phyloP scores from a whole-genome alignment of 2,329 filamentous ascomycete species.

The Pseudocercospora fijiensis region DNA sequence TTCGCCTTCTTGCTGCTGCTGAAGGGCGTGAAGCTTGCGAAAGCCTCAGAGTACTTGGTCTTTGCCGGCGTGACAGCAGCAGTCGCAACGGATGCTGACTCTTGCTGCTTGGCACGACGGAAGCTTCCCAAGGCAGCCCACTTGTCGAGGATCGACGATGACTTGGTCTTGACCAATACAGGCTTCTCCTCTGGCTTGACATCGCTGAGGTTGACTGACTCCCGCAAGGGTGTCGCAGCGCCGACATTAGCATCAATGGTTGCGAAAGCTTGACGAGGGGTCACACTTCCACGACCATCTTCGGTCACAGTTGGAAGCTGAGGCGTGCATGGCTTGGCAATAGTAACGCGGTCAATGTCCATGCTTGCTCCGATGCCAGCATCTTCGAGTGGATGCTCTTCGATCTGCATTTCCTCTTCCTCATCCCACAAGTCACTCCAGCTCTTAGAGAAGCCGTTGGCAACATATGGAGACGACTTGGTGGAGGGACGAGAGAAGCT shows the following conservation, averaged over 20 bases:
- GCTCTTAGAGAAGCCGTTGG: conserved; percentile 79
- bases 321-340: conserved; percentile 59
- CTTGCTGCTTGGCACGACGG: conserved; percentile 64
- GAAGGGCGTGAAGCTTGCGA: conserved; percentile 36
- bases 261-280: conserved; percentile 53
- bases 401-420: conserved; percentile 67
- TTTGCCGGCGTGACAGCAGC: conserved; percentile 39
- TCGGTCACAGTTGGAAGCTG: conserved; percentile 45
- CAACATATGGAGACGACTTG: conserved; percentile 56
- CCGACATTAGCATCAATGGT: conserved; percentile 55
- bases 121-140: conserved; percentile 87
- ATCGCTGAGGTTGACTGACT: conserved; percentile 3
- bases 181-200: conserved; percentile 36
- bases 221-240: conserved; percentile 35
- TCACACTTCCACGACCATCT: conserved; percentile 49
- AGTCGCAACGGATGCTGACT: conserved; percentile 36
- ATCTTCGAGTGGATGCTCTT: conserved; percentile 52
- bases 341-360: conserved; percentile 42
- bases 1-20: conserved; percentile 38
- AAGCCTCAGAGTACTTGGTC: conserved; percentile 36
- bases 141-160: conserved; percentile 65
- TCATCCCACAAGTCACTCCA: conserved; percentile 99
- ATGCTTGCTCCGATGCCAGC: conserved; percentile 36
- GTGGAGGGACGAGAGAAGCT: conserved; percentile 55
- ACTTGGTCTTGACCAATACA: conserved; percentile 62